phyloP scores from a whole-genome alignment of 2,329 filamentous ascomycete genomes.

The Paecilomyces variotii region DNA sequence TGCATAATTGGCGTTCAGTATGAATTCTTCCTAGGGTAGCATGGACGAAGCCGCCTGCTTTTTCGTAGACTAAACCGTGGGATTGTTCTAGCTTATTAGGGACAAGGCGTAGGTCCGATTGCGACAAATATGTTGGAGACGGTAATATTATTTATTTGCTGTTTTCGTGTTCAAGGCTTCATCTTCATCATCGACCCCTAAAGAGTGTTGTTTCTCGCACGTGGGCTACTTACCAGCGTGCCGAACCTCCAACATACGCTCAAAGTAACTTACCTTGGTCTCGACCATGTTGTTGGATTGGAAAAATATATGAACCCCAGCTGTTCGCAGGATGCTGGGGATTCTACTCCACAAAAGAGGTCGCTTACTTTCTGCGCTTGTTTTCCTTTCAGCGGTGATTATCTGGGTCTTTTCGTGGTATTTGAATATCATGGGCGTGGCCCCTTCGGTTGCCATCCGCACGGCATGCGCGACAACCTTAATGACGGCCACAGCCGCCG shows the following conservation, averaged over 20 bases:
- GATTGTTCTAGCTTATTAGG: neutral
- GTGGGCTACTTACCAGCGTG: neutral
- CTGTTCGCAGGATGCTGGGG: neutral
- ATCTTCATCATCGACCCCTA: neutral
- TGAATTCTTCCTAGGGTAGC: neutral
- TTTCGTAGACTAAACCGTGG: neutral
- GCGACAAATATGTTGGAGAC: neutral
- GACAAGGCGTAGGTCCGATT: neutral
- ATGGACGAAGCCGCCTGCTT: neutral
- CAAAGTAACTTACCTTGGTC: neutral
- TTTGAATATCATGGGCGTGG: neutral
- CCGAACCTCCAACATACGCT: neutral
- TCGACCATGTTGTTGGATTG: neutral
- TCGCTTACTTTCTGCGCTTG: neutral
- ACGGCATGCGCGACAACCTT: constrained; percentile 1
- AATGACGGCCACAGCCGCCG: constrained; percentile 1
- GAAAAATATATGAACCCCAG: neutral
- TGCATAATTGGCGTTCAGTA: neutral
- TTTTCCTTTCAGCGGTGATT: neutral
- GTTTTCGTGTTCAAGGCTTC: neutral
- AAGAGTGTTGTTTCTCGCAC: neutral
- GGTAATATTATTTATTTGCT: neutral
- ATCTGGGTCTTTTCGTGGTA: neutral
- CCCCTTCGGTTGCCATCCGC: neutral
- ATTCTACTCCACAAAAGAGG: neutral